phyloP scores from a whole-genome alignment of 1,284 basidiomycete species.

The Schizophyllum commune region DNA sequence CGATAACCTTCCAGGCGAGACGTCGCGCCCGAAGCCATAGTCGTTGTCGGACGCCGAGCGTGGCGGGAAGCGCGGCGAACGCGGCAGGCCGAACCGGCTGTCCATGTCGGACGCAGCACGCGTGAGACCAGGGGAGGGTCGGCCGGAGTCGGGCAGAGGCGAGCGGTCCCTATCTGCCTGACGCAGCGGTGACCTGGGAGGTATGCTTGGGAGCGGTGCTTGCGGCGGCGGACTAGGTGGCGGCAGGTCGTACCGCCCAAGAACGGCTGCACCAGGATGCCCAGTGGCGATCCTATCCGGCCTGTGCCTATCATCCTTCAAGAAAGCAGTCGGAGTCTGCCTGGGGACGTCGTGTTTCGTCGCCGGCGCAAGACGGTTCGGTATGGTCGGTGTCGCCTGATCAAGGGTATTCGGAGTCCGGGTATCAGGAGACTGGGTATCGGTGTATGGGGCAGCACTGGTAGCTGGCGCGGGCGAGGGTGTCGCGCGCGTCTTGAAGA shows the following conservation, averaged over 20 bases:
- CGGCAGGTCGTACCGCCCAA: conserved; percentile 46
- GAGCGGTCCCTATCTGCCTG: conserved; percentile 19
- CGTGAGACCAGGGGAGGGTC: not conserved
- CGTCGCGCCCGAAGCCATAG: not conserved
- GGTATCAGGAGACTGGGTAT: not conserved
- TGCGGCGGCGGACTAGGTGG: conserved; percentile 47
- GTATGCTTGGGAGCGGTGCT: conserved; percentile 38
- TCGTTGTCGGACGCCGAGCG: not conserved
- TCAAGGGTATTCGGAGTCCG: not conserved
- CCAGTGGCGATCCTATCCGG: not conserved
- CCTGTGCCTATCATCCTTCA: not conserved
- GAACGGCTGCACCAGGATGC: conserved; percentile 12
- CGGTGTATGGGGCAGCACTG: not conserved
- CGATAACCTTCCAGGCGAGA: not conserved
- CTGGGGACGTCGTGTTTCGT: not conserved
- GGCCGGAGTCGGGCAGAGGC: not conserved
- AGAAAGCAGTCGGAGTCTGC: not conserved
- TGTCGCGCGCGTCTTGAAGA: not conserved
- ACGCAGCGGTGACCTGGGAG: conserved; percentile 18
- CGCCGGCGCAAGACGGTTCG: not conserved
- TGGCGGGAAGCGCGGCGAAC: not conserved
- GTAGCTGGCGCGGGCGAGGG: not conserved
- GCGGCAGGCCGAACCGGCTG: not conserved
- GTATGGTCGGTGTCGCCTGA: not conserved
- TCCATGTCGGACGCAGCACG: not conserved